Percentiles rank a stretch among this genome's conserved stretches.
Conservation (phyloP, 2,329 filamentous ascomycete species). For the Diaporthe sp. region DNA sequence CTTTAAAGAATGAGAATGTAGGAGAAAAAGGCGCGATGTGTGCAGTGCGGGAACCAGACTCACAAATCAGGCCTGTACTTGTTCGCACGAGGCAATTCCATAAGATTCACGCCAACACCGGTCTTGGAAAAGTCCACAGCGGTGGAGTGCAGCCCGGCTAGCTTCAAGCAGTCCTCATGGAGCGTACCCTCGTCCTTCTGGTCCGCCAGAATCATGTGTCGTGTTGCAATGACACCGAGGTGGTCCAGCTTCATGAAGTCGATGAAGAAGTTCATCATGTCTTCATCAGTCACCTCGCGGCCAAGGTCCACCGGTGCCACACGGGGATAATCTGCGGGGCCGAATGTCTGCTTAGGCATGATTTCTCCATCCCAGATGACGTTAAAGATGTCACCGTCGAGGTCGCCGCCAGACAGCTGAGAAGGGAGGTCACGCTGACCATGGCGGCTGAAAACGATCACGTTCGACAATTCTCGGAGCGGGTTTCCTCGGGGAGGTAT, state of each 20-base stretch:
- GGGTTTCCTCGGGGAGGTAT: conserved; percentile 72
- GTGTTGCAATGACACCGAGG: conserved; percentile 73
- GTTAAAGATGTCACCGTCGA: conserved; percentile 87
- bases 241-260: conserved; percentile 78
- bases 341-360: conserved; percentile 55
- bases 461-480: conserved; percentile 74
- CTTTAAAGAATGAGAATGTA: not conserved
- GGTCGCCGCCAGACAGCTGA: conserved; percentile 82
- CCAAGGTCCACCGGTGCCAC: conserved; percentile 69
- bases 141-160: conserved; percentile 76
- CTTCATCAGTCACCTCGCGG: conserved; percentile 67
- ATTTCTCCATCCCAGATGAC: conserved; percentile 78
- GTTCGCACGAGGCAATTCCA: conserved; percentile 54
- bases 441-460: conserved; percentile 80
- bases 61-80: conserved; percentile 68
- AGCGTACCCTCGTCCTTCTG: conserved; percentile 63
- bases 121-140: conserved; percentile 85
- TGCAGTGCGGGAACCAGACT: conserved; percentile 44
- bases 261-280: conserved; percentile 88
- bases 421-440: conserved; percentile 82
- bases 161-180: conserved; percentile 61
- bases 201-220: conserved; percentile 76
- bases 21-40: not conserved
- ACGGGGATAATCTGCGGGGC: conserved; percentile 78
- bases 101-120: conserved; percentile 69